Conservation (phyloP, 345 rosid genomes). For the Acer campestre region DNA sequence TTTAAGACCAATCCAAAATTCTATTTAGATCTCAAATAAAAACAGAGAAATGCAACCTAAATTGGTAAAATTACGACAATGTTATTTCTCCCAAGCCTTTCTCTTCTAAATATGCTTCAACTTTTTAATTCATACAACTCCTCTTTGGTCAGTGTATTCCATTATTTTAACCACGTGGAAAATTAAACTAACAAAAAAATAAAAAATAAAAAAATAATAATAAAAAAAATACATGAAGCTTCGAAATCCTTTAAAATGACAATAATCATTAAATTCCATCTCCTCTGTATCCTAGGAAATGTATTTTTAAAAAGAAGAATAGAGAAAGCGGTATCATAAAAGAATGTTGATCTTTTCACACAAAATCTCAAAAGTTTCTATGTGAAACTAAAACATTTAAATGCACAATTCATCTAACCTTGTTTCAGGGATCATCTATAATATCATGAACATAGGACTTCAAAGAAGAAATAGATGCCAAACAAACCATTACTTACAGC, state of each 20-base stretch:
- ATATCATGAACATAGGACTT: neutral
- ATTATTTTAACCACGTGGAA: too few species aligned
- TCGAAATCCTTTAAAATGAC: too few species aligned
- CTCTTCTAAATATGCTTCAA: too few species aligned
- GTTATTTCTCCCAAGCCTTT: too few species aligned
- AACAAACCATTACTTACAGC: conserved; percentile 61
- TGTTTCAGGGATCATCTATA: neutral
- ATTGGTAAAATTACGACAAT: too few species aligned
- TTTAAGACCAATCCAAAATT: neutral
- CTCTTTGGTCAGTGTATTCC: too few species aligned
- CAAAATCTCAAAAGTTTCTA: neutral
- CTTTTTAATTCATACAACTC: too few species aligned
- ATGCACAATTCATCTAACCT: neutral
- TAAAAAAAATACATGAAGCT: too few species aligned
- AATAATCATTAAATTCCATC: too few species aligned
- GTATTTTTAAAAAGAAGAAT: neutral
- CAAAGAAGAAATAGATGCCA: neutral
- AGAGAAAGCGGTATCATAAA: neutral
- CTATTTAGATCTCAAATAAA: neutral
- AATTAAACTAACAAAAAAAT: too few species aligned
- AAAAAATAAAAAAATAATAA: too few species aligned
- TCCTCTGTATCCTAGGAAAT: too few species aligned
- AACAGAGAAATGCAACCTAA: neutral
- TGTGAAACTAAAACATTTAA: neutral
- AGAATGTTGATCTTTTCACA: neutral